Evolutionary conservation across 495 filamentous ascomycete genomes (phyloP).

Genomic region (Podospora conica): DNA sequence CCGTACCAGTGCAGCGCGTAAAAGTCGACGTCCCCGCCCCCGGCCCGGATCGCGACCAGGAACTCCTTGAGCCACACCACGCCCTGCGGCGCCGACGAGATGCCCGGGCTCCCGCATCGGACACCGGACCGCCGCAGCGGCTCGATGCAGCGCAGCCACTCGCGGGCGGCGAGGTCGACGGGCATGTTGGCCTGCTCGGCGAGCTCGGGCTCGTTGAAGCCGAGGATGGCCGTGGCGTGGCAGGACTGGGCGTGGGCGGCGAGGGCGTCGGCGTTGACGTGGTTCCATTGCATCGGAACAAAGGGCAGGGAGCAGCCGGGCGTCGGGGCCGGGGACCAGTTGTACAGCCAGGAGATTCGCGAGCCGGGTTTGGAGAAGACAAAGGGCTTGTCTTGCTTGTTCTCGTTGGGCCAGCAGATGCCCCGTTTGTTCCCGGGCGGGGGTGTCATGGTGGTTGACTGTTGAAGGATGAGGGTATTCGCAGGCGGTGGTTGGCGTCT

Average conservation of each 20-base stretch:
- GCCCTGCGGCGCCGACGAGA: slow-evolving; percentile 19
- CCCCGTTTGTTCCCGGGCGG: slow-evolving; percentile 15
- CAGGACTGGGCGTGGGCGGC: background rate
- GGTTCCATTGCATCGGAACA: slow-evolving; percentile 25
- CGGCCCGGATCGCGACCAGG: slow-evolving; percentile 5
- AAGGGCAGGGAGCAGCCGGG: slow-evolving; percentile 17
- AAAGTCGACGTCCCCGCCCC: slow-evolving; percentile 18
- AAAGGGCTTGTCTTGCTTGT: slow-evolving; percentile 13
- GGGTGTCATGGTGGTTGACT: slow-evolving; percentile 6
- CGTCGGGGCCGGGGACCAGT: slow-evolving; percentile 22
- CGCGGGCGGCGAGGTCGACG: slow-evolving; percentile 11
- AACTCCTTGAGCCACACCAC: slow-evolving; percentile 17
- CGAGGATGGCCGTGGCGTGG: background rate
- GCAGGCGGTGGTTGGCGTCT: background rate
- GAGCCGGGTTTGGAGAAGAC: slow-evolving; percentile 22
- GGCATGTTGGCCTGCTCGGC: slow-evolving; percentile 19
- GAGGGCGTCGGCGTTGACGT: slow-evolving; percentile 19
- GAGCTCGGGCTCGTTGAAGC: slow-evolving; percentile 23
- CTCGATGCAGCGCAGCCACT: slow-evolving; percentile 18
- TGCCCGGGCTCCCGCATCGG: slow-evolving; percentile 16
- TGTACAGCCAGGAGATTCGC: slow-evolving; percentile 21
- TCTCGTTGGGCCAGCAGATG: slow-evolving; percentile 16
- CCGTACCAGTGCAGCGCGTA: slow-evolving; percentile 24
- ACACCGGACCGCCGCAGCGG: slow-evolving; percentile 7
- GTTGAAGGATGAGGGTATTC: background rate